These are phyloP conservation scores for Diplodia corticola DNA, from an alignment of 2,329 filamentous ascomycete genomes.

Conservation along the genomic window DNA sequence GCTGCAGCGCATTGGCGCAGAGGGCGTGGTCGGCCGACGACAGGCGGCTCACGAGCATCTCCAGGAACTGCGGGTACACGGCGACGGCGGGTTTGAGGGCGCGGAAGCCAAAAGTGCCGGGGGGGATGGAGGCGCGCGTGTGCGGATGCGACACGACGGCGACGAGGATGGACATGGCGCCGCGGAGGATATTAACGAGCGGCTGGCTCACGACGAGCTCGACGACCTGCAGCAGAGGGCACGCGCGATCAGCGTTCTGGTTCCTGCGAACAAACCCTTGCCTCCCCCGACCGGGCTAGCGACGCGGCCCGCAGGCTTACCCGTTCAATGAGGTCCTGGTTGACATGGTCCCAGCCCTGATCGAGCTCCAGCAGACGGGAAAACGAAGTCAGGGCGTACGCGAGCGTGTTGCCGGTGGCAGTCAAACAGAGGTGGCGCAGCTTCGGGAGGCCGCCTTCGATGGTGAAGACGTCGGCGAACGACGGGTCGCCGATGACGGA, in stretches of 20 bases:
- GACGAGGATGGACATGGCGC: slow-evolving; percentile 94
- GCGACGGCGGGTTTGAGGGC: slow-evolving; percentile 90
- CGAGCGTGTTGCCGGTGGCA: slow-evolving; percentile 88
- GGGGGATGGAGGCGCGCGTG: slow-evolving; percentile 51
- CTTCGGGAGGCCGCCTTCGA: slow-evolving; percentile 78
- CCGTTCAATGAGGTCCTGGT: slow-evolving; percentile 68
- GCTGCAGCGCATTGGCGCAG: slow-evolving; percentile 90
- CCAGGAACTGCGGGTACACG: slow-evolving; percentile 89
- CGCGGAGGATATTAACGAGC: slow-evolving; percentile 93
- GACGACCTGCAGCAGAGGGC: slow-evolving; percentile 60
- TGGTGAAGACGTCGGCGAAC: slow-evolving; percentile 95
- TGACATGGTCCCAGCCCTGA: slow-evolving; percentile 93
- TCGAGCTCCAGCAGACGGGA: slow-evolving; percentile 88
- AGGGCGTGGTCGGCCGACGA: slow-evolving; percentile 93
- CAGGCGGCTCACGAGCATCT: slow-evolving; percentile 87
- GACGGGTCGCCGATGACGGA: slow-evolving; percentile 91
- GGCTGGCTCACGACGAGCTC: slow-evolving; percentile 93
- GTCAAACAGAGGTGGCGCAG: slow-evolving; percentile 81
- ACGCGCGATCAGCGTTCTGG: slow-evolving; percentile 4
- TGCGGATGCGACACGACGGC: slow-evolving; percentile 87
- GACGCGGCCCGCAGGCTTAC: slow-evolving; percentile 39
- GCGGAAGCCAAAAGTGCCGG: slow-evolving; percentile 77
- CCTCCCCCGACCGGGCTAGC: background rate
- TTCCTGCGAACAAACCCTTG: background rate
- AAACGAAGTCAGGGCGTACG: slow-evolving; percentile 89